These are phyloP conservation scores for Panaeolus papilionaceus DNA, from an alignment of 768 basidiomycete species.

Conservation along the genomic window DNA sequence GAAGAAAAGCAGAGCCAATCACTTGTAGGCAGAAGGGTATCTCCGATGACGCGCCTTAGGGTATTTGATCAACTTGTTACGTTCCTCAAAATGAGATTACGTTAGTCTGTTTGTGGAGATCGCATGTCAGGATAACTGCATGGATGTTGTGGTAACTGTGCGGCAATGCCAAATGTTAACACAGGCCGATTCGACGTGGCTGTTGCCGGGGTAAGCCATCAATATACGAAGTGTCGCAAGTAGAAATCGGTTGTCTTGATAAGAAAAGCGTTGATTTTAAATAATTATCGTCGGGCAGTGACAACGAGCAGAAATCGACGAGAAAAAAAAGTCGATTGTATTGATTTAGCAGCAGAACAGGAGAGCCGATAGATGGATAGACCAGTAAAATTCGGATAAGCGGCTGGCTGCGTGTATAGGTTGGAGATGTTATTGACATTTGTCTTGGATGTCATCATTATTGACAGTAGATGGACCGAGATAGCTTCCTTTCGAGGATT, in stretches of 20 bases:
- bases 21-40: background rate
- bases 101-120: background rate
- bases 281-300: background rate
- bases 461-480: background rate
- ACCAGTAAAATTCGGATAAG: background rate
- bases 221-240: background rate
- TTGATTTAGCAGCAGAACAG: background rate
- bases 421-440: background rate
- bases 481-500: background rate
- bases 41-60: background rate
- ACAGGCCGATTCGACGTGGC: slow-evolving; percentile 1
- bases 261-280: background rate
- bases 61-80: slow-evolving; percentile 7
- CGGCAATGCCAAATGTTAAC: slow-evolving; percentile 7
- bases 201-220: background rate
- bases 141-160: slow-evolving; percentile 13
- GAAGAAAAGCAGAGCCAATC: background rate
- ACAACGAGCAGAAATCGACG: background rate
- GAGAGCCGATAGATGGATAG: background rate
- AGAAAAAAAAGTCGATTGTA: background rate
- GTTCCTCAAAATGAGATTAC: background rate
- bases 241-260: background rate
- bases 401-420: background rate
- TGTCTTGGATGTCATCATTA: background rate
- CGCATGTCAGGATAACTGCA: background rate